A percentile compares a stretch with the other conserved stretches of the same genome.
Conservation (phyloP, 805 yeast genomes). For the Ogataea zsoltii region DNA sequence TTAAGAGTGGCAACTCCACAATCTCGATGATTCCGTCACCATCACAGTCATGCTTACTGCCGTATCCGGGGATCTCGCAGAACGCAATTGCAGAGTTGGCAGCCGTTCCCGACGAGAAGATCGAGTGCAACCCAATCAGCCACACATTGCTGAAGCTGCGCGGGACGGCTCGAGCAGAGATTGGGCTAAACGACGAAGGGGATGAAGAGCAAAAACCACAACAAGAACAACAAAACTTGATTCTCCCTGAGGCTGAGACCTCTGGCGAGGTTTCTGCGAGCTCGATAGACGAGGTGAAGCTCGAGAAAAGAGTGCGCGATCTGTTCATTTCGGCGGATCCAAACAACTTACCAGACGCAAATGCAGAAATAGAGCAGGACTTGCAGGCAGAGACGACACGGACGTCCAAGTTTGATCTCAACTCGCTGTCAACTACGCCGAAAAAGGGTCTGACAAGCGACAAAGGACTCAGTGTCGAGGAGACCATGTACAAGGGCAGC, state of each 20-base stretch:
- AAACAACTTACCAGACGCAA: constrained; percentile 8
- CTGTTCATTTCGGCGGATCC: constrained; percentile 31
- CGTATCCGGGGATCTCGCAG: constrained; percentile 50
- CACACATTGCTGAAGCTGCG: constrained; percentile 77
- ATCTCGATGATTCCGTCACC: constrained; percentile 36
- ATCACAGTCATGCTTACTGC: constrained; percentile 34
- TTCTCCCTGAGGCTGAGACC: too few species aligned
- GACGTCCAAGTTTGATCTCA: constrained; percentile 30
- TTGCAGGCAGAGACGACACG: constrained; percentile 5
- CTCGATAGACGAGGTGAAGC: constrained; percentile 31
- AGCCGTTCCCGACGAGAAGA: constrained; percentile 78
- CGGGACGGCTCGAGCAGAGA: constrained; percentile 46
- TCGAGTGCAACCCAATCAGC: constrained; percentile 67
- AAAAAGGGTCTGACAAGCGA: constrained; percentile 18
- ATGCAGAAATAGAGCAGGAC: neutral
- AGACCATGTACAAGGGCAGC: constrained; percentile 44
- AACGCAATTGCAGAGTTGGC: constrained; percentile 75
- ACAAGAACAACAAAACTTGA: too few species aligned
- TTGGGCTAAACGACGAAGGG: constrained; percentile 33
- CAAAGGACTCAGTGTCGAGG: constrained; percentile 34
- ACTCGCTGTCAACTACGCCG: constrained; percentile 31
- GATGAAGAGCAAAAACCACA: too few species aligned
- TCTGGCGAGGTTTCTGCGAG: constrained; percentile 5
- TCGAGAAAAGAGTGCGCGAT: constrained; percentile 37
- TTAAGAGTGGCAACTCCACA: constrained; percentile 18